Evolutionary conservation across 148 eudicot species (phyloP).

Genomic region (Rhododendron griersonianum): DNA sequence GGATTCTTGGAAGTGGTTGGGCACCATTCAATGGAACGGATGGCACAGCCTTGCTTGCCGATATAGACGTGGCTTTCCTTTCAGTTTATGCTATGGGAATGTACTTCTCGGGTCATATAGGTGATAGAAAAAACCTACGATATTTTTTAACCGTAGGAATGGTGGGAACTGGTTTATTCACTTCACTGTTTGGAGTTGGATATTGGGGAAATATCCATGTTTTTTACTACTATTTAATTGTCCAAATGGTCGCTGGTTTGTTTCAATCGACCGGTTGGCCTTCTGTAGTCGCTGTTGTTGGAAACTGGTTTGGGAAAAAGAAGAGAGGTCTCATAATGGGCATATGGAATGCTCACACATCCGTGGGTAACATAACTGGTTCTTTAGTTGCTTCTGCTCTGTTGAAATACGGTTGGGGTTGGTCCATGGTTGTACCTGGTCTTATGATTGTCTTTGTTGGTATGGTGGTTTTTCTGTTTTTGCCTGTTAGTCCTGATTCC

Average conservation of each 20-base stretch:
- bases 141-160: constrained; percentile 76
- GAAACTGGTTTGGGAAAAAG: constrained; percentile 91
- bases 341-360: constrained; percentile 84
- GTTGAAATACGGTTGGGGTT: constrained; percentile 93
- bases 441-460: constrained; percentile 49
- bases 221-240: constrained; percentile 62
- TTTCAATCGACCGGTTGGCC: constrained; percentile 96
- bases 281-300: constrained; percentile 87
- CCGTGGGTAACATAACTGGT: constrained; percentile 80
- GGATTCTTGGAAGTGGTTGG: constrained; percentile 60
- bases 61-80: constrained; percentile 87
- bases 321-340: constrained; percentile 94
- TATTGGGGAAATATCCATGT: constrained; percentile 75
- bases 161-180: constrained; percentile 85
- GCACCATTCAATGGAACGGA: constrained; percentile 68
- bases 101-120: constrained; percentile 84
- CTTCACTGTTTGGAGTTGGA: constrained; percentile 72
- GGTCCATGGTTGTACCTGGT: constrained; percentile 91
- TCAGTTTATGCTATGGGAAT: constrained; percentile 69
- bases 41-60: constrained; percentile 80
- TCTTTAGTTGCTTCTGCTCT: constrained; percentile 70
- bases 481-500: constrained; percentile 73
- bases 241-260: constrained; percentile 88
- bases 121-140: constrained; percentile 75
- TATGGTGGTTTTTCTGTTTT: constrained; percentile 44